Conservation (phyloP, 2,329 filamentous ascomycete species). For the Sporothrix mexicana region DNA sequence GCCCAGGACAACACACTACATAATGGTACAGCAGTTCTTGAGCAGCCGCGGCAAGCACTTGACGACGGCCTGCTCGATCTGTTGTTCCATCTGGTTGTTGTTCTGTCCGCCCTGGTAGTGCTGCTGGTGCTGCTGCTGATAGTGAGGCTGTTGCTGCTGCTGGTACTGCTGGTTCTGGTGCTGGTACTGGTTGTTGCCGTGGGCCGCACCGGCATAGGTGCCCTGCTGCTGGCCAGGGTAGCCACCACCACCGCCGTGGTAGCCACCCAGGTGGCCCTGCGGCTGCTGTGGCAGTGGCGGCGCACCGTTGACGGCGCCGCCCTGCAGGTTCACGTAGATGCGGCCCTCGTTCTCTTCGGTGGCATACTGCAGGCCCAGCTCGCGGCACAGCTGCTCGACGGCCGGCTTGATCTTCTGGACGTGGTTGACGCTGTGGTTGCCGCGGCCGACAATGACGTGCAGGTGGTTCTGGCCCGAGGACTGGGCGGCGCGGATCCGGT, state of each 20-base stretch:
- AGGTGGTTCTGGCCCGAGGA: constrained; percentile 77
- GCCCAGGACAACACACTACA: constrained; percentile 57
- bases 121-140: constrained; percentile 52
- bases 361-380: constrained; percentile 79
- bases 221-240: constrained; percentile 46
- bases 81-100: constrained; percentile 59
- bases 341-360: constrained; percentile 90
- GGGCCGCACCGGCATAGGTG: constrained; percentile 39
- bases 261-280: constrained; percentile 46
- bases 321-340: constrained; percentile 85
- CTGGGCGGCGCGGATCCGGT: constrained; percentile 80
- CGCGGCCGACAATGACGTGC: constrained; percentile 95
- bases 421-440: constrained; percentile 81
- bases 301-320: constrained; percentile 61
- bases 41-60: constrained; percentile 66
- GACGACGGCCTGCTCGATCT: constrained; percentile 53
- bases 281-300: constrained; percentile 57
- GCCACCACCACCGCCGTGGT: constrained; percentile 49
- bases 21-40: constrained; percentile 72
- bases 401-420: constrained; percentile 96
- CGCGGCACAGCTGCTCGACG: constrained; percentile 83
- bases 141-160: constrained; percentile 48
- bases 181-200: constrained; percentile 48
- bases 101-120: constrained; percentile 47
- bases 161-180: constrained; percentile 48